Conservation (phyloP, 225 moss, liverwort and hornwort species). For the Physcomitrellopsis africana region DNA sequence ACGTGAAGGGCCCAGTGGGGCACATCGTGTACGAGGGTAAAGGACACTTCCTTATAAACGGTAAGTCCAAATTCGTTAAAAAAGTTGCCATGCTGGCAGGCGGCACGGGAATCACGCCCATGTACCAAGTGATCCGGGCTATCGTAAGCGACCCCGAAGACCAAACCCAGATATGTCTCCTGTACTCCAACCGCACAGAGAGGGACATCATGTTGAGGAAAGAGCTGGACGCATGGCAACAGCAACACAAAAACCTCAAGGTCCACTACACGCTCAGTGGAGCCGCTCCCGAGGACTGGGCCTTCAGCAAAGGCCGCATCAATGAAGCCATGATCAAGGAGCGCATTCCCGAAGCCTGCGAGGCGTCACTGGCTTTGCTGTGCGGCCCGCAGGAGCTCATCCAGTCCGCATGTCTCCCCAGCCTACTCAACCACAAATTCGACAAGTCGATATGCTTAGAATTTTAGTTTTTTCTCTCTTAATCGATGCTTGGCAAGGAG, state of each 20-base stretch:
- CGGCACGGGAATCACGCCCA: constrained; percentile 91
- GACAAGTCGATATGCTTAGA: constrained; percentile 45
- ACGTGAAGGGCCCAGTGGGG: constrained; percentile 76
- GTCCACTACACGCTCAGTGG: constrained; percentile 75
- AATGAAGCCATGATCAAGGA: constrained; percentile 63
- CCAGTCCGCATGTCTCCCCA: constrained; percentile 45
- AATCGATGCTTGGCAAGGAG: too few relatives aligned
- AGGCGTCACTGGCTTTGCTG: constrained; percentile 54
- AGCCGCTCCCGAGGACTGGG: constrained; percentile 48
- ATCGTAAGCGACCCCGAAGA: constrained; percentile 68
- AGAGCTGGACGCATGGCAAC: constrained; percentile 75
- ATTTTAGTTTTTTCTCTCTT: constrained; percentile 31
- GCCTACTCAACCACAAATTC: constrained; percentile 40
- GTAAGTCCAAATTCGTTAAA: constrained; percentile 47
- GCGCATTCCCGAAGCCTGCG: constrained; percentile 40
- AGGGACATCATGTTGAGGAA: constrained; percentile 70
- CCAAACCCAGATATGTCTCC: constrained; percentile 55
- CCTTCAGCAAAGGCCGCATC: constrained; percentile 45
- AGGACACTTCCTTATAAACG: constrained; percentile 57
- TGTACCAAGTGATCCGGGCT: constrained; percentile 87
- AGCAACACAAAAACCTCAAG: constrained; percentile 51
- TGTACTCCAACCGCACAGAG: constrained; percentile 72
- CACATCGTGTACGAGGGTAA: constrained; percentile 74
- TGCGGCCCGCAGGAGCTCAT: constrained; percentile 70
- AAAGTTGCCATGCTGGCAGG: constrained; percentile 73